Conservation (phyloP, 495 filamentous ascomycete genomes). For the Aspergillus carlsbadensis region DNA sequence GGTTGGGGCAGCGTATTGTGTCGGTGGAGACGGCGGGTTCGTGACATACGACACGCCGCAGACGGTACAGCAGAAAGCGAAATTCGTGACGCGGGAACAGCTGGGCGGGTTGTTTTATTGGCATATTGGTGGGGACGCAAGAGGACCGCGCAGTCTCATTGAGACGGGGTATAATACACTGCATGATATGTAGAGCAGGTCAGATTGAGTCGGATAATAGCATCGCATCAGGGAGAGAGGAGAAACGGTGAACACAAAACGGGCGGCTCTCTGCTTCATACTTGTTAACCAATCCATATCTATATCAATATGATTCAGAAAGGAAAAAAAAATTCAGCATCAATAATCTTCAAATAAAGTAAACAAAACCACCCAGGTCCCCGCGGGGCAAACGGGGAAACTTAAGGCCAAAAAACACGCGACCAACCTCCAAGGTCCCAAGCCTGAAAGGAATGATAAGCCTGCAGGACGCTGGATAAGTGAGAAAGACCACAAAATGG, state of each 20-base stretch:
- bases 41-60: constrained; percentile 83
- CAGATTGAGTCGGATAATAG: background rate
- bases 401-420: background rate
- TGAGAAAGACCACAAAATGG: background rate
- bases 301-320: too few species aligned
- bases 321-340: background rate
- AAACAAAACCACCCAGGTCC: background rate
- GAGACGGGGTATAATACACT: constrained; percentile 71
- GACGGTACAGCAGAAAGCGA: constrained; percentile 81
- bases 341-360: background rate
- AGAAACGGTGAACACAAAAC: background rate
- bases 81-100: constrained; percentile 72
- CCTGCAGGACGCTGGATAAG: background rate
- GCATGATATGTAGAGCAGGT: constrained; percentile 51
- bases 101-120: constrained; percentile 89
- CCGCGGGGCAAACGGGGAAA: background rate
- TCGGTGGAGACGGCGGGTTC: constrained; percentile 81
- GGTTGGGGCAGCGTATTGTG: constrained; percentile 71
- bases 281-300: background rate
- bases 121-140: constrained; percentile 79
- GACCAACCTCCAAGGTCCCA: too few species aligned
- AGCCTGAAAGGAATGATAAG: background rate
- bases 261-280: background rate
- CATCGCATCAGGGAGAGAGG: background rate
- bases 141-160: constrained; percentile 68